Base-by-base conservation (phyloP, 2,329 filamentous ascomycete species). In the Colletotrichum orbiculare region DNA sequence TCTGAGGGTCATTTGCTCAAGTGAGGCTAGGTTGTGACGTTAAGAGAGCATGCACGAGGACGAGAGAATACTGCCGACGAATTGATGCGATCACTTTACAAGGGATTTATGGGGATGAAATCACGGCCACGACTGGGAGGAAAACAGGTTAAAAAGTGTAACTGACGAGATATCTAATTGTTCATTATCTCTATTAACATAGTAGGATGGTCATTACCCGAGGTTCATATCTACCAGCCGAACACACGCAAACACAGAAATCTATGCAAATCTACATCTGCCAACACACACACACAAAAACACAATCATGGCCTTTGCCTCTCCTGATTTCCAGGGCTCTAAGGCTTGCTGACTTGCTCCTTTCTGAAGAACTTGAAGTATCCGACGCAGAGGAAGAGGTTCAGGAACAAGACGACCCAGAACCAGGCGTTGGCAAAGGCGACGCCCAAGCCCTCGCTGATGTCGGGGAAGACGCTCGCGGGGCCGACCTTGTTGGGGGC, bases 401-500 rank as follows among this genome's bases (percentile, higher is more conserved):
- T 88, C 56, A 85, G 78, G 6, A 82, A 60, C 35, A 91, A 71
- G 48, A 83, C 85, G 60, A 89, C 77, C 88, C 88, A 90, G 73
- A 90, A 89, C 80, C 83, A 86, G 11, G 79, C 77, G 60, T 82
- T 81, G 11, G 75, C 81, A 37, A 87, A 72, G 2, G 82, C 82
- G 10, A 78, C 75, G 25, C 74, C 73, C 25, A 79, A 72, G 0
- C 81, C 80, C 54, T 81, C 79, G 15, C 82, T 83, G 66, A 90
- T 82, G 73, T 89, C 86, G 0, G 88, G 88, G 67, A 89, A 90
- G 25, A 89, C 86, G 6, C 80, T 77, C 1, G 87, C 87, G 1
- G 88, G 88, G 0, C 89, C 88, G 37, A 87, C 79, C 6, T 81
- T 83, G 73, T 90, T 85, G 1, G 89, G 88, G 11, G 86, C 87